Conservation (phyloP, 257 asterid species). For the Capsicum rhomboideum region DNA sequence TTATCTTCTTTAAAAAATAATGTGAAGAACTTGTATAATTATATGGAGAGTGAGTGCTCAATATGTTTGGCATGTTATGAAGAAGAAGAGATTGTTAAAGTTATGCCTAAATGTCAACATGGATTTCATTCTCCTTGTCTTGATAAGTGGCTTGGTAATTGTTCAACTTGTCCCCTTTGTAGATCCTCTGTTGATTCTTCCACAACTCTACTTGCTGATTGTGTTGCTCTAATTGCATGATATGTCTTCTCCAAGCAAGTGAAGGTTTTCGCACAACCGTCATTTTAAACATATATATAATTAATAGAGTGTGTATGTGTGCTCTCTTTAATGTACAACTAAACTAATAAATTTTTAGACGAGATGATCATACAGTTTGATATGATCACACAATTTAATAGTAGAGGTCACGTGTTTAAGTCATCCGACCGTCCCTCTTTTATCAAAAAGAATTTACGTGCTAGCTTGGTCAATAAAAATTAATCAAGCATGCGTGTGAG, state of each 20-base stretch:
- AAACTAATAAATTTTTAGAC: too few species aligned
- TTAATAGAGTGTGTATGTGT: too few species aligned
- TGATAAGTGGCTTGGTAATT: slow-evolving; percentile 15
- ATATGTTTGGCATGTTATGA: slow-evolving; percentile 18
- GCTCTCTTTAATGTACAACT: too few species aligned
- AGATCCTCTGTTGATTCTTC: slow-evolving; percentile 8
- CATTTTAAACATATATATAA: too few species aligned
- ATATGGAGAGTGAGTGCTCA: background rate
- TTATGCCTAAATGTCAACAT: slow-evolving; percentile 12
- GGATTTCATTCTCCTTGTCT: slow-evolving; percentile 14
- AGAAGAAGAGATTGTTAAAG: slow-evolving; percentile 12
- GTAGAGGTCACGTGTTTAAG: too few species aligned
- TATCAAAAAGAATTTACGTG: too few species aligned
- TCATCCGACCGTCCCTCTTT: too few species aligned
- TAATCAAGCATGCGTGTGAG: too few species aligned
- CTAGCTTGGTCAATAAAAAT: too few species aligned
- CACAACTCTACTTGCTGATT: background rate
- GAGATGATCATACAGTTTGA: too few species aligned
- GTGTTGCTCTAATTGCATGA: background rate
- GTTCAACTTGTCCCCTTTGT: slow-evolving; percentile 18
- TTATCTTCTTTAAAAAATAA: background rate
- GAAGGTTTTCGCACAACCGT: background rate
- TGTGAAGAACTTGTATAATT: background rate
- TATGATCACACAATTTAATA: too few species aligned
- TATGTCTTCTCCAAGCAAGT: background rate